A percentile compares a stretch with the other conserved stretches of the same genome.
phyloP scores from a whole-genome alignment of 306 rosid species.

The Spatholobus suberectus region DNA sequence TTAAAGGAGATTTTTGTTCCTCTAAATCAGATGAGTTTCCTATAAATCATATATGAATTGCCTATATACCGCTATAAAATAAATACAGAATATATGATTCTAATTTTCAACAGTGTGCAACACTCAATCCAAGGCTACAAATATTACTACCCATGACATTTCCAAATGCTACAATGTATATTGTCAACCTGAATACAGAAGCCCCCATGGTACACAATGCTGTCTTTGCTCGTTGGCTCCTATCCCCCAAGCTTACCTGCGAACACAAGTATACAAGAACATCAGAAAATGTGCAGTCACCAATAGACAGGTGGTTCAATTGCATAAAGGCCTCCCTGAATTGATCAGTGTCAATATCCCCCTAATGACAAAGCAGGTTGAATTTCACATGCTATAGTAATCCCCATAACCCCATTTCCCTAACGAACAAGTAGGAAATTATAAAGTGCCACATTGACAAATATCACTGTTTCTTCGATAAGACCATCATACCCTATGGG shows the following conservation, averaged over 20 bases:
- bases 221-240: slow-evolving; percentile 73
- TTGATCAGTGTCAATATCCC: slow-evolving; percentile 25
- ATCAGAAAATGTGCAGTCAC: slow-evolving; percentile 33
- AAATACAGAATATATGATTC: too few species aligned
- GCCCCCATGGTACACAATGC: slow-evolving; percentile 95
- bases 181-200: slow-evolving; percentile 89
- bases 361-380: slow-evolving; percentile 6
- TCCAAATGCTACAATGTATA: slow-evolving; percentile 30
- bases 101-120: too few species aligned
- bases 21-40: too few species aligned
- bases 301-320: slow-evolving; percentile 6
- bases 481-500: slow-evolving; percentile 9
- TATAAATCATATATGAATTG: too few species aligned
- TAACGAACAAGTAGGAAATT: not conserved
- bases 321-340: slow-evolving; percentile 25
- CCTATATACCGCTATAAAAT: too few species aligned
- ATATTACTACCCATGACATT: slow-evolving; percentile 16
- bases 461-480: slow-evolving; percentile 3
- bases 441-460: slow-evolving; percentile 25
- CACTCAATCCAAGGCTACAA: slow-evolving; percentile 24
- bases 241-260: slow-evolving; percentile 82
- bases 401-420: not conserved
- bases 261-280: slow-evolving; percentile 36
- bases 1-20: too few species aligned
- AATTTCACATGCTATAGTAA: slow-evolving; percentile 30